A percentile compares a stretch with the other conserved stretches of the same genome.
These are phyloP conservation scores for Lentinula sp. DNA, from an alignment of 768 basidiomycete genomes.

Conservation along the genomic window DNA sequence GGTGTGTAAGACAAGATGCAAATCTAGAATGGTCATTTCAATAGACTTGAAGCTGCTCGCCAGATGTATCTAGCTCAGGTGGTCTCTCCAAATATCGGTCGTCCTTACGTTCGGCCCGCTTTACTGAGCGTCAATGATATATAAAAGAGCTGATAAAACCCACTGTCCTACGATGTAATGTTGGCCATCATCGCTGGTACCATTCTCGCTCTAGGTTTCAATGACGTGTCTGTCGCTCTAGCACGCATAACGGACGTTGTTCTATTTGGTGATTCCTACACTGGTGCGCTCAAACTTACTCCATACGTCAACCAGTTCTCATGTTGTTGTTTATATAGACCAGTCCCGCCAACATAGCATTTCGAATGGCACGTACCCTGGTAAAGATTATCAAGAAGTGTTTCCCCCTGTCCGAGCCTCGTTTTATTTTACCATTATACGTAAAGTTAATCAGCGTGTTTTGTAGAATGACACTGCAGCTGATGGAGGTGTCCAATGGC, in stretches of 20 bases:
- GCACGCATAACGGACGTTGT: conserved; percentile 4
- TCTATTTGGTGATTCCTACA: conserved; percentile 7
- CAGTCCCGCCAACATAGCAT: conserved; percentile 18
- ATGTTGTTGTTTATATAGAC: conserved; percentile 5
- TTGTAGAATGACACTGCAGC: conserved; percentile 14
- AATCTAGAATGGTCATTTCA: too few relatives aligned
- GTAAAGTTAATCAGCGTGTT: background rate
- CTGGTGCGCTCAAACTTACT: background rate
- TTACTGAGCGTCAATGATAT: background rate
- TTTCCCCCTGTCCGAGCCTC: conserved; percentile 15
- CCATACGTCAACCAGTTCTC: background rate
- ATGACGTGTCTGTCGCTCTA: background rate
- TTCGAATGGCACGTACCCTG: conserved; percentile 14
- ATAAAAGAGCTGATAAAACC: background rate
- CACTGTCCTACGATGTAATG: background rate
- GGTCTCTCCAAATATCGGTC: background rate
- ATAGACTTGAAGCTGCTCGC: too few relatives aligned
- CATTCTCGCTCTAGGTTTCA: background rate
- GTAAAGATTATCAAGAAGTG: conserved; percentile 18
- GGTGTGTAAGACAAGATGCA: background rate
- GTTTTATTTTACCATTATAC: background rate
- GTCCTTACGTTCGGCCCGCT: background rate
- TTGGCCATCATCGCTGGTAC: background rate
- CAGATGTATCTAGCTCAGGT: background rate
- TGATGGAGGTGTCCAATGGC: conserved; percentile 19